Percentiles rank a stretch among this genome's conserved stretches.
These are phyloP conservation scores for Candida sonorensis DNA, from an alignment of 805 yeast genomes.

Conservation along the genomic window DNA sequence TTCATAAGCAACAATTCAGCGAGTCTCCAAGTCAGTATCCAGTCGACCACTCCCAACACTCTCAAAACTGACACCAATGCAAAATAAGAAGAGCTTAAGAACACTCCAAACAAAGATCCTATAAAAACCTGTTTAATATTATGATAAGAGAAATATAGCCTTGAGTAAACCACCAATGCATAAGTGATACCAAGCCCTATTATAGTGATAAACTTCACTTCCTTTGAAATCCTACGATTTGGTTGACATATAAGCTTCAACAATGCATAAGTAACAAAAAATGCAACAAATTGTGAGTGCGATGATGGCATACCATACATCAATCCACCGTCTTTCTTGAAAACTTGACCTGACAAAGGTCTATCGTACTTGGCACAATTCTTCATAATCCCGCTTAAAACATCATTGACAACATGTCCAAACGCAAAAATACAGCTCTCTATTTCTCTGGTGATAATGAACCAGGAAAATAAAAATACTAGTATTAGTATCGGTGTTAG, in stretches of 20 bases:
- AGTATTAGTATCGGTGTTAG: slow-evolving; percentile 74
- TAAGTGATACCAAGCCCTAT: no score
- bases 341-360: slow-evolving; percentile 44
- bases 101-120: slow-evolving; percentile 60
- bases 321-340: slow-evolving; percentile 22
- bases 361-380: slow-evolving; percentile 61
- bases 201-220: no score
- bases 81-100: slow-evolving; percentile 55
- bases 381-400: slow-evolving; percentile 64
- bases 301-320: slow-evolving; percentile 97
- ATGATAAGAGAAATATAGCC: slow-evolving; percentile 79
- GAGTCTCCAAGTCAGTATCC: slow-evolving; percentile 56
- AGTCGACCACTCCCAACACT: slow-evolving; percentile 59
- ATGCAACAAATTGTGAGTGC: slow-evolving; percentile 94
- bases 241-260: slow-evolving; percentile 37
- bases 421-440: slow-evolving; percentile 78
- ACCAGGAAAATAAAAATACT: slow-evolving; percentile 79
- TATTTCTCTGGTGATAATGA: slow-evolving; percentile 72
- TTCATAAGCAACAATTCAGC: slow-evolving; percentile 46
- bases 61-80: slow-evolving; percentile 45
- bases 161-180: slow-evolving; percentile 51
- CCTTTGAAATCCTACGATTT: no score
- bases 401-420: slow-evolving; percentile 80
- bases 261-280: slow-evolving; percentile 51
- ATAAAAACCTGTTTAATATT: slow-evolving; percentile 63